A percentile compares a stretch with the other conserved stretches of the same genome.
Evolutionary conservation across 108 stramenopile species (phyloP).

Genomic region (Nitzschia inconspicua): DNA sequence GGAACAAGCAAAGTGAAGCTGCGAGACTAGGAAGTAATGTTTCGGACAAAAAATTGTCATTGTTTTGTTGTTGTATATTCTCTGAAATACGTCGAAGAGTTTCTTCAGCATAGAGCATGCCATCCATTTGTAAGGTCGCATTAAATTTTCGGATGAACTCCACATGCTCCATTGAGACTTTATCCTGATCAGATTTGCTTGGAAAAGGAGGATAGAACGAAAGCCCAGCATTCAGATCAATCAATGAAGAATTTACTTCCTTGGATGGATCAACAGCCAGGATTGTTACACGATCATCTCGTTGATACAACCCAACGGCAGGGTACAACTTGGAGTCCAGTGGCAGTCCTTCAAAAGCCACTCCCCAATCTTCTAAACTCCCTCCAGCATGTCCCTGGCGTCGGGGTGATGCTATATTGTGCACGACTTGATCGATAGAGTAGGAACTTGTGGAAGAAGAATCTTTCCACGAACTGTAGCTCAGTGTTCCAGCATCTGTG

Average conservation of each 20-base stretch:
- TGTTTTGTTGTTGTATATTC: constrained; percentile 4
- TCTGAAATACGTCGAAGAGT: constrained; percentile 25
- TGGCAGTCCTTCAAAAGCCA: constrained; percentile 85
- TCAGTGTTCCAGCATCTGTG: constrained; percentile 78
- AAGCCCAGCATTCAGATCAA: constrained; percentile 39
- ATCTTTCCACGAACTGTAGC: constrained; percentile 79
- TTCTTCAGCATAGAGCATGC: constrained; percentile 42
- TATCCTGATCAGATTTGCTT: constrained; percentile 3
- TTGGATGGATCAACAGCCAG: constrained; percentile 43
- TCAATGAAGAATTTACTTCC: constrained; percentile 2
- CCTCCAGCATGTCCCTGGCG: constrained; percentile 29
- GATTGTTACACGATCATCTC: constrained; percentile 75
- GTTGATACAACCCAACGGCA: constrained; percentile 81
- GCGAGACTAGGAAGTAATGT: constrained; percentile 58
- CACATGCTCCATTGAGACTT: constrained; percentile 8
- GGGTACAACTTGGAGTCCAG: constrained; percentile 75
- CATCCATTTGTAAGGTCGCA: constrained; percentile 43
- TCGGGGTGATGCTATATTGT: constrained; percentile 25
- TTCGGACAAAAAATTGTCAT: constrained; percentile 19
- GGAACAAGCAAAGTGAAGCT: constrained; percentile 55
- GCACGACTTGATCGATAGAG: constrained; percentile 37
- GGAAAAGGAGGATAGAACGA: constrained; percentile 40
- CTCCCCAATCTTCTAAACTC: constrained; percentile 79
- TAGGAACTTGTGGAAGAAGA: constrained; percentile 25
- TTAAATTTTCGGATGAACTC: constrained; percentile 42